Evolutionary conservation across 129 eudicot species (phyloP).

Genomic region (Calendula officinalis): DNA sequence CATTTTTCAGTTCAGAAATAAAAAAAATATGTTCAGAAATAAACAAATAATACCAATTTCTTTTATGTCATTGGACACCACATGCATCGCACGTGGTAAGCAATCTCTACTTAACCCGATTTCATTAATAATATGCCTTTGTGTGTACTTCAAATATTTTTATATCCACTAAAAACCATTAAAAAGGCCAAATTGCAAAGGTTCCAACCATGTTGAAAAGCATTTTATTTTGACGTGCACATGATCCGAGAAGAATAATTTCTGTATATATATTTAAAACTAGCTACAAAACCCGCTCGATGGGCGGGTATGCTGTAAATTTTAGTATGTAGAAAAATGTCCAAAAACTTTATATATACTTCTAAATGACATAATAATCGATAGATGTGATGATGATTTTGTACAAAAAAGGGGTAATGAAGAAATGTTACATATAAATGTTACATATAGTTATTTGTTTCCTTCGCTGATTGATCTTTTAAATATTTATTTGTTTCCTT

Average conservation of each 20-base stretch:
- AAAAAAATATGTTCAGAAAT: neutral
- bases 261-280: too few relatives aligned
- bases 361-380: too few relatives aligned
- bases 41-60: neutral
- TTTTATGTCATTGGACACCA: constrained; percentile 17
- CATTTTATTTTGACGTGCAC: constrained; percentile 10
- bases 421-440: too few relatives aligned
- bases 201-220: constrained; percentile 15
- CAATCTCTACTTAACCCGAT: constrained; percentile 5
- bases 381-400: too few relatives aligned
- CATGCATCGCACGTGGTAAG: constrained; percentile 29
- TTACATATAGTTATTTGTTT: too few relatives aligned
- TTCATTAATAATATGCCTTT: neutral
- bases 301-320: too few relatives aligned
- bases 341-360: too few relatives aligned
- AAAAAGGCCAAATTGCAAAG: constrained; percentile 19
- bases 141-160: constrained; percentile 13
- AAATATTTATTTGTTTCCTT: too few relatives aligned
- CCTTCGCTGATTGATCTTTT: too few relatives aligned
- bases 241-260: constrained; percentile 8
- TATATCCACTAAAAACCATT: neutral
- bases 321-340: too few relatives aligned
- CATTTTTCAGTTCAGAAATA: constrained; percentile 10
- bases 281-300: too few relatives aligned
- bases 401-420: too few relatives aligned